Evolutionary conservation across 371 early-diverging fungal genomes (phyloP), one percentile per base, ranked within the genome.

Genomic region (Capillidium heterosporum): DNA sequence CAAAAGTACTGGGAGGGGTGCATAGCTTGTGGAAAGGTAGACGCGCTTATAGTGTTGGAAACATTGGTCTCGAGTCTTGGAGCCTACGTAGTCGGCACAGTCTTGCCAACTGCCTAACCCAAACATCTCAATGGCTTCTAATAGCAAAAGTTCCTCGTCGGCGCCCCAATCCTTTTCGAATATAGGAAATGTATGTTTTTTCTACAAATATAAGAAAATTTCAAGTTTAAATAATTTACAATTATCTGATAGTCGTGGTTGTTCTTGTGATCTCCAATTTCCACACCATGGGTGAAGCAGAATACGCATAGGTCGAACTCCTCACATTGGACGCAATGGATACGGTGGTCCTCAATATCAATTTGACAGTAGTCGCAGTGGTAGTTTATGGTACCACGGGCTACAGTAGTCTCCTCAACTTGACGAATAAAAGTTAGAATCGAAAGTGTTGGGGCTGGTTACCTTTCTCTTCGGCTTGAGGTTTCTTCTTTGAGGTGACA

Each of bases 81-180:
- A 84, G 1, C 96, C 92, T 13, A 98, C 80, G 64, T 93, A 85
- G 54, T 85, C 89, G 0, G 95, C 81, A 43, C 95, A 85, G 42
- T 89, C 92, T 61, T 83, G 84, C 95, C 96, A 99, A 72, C 96
- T 98, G 43, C 99, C 99, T 57, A 98, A 76, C 21, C 99, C 99
- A 69, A 79, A 88, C 65, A 81, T 79, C 63, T 88, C 84, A 29
- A 92, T 73, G 2, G 87, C 93, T 61, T 97, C 95, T 32, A 97
- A 81, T 61, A 99, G 72, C 50, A 94, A 60, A 31, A 95, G 70
- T 70, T 99, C 98, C 64, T 99, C 99, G 57, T 98, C 89, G 5
- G 96, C 93, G 44, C 85, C 87, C 99, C 99, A 99, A 49, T 84
- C 80, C 23, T 72, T 70, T 23, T 82, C 80, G 59, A 87, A 88